Evolutionary conservation across 2,329 filamentous ascomycete genomes (phyloP).

Genomic region (Ilyonectria sp.): DNA sequence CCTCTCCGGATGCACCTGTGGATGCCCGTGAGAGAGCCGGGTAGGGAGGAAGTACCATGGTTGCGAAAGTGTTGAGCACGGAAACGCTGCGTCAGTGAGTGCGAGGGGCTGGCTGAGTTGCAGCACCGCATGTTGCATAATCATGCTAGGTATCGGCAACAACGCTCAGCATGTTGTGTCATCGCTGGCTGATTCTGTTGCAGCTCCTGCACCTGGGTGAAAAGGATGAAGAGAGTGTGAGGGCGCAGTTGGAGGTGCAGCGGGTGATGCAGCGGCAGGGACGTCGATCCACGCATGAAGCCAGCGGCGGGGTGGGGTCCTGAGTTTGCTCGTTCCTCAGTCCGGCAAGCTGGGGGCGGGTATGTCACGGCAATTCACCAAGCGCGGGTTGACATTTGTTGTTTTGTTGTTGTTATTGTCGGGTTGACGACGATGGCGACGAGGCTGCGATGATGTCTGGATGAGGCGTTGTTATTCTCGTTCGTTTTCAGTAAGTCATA

Average conservation of each 20-base stretch:
- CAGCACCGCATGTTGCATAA: conserved; percentile 30
- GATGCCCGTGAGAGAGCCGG: conserved; percentile 18
- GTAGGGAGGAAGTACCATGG: conserved; percentile 15
- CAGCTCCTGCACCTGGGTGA: conserved; percentile 7
- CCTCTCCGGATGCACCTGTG: conserved; percentile 13
- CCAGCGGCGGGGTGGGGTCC: conserved; percentile 29
- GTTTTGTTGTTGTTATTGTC: conserved; percentile 8
- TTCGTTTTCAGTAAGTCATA: conserved; percentile 7
- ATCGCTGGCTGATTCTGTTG: conserved; percentile 12
- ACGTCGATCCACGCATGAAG: conserved; percentile 41
- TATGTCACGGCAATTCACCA: neutral
- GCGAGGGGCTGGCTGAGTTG: conserved; percentile 21
- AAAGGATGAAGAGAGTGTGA: conserved; percentile 5
- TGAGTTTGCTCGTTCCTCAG: conserved; percentile 34
- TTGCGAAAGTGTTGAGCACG: conserved; percentile 3
- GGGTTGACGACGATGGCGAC: conserved; percentile 8
- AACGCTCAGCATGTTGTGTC: neutral
- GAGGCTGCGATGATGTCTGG: neutral
- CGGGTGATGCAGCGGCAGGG: conserved; percentile 34
- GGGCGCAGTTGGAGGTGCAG: conserved; percentile 17
- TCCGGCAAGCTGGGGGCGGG: conserved; percentile 30
- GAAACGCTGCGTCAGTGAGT: conserved; percentile 30
- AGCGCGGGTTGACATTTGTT: neutral
- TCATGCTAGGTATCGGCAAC: conserved; percentile 1
- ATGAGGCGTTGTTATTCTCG: conserved; percentile 5